phyloP scores from a whole-genome alignment of 345 rosid genomes.

The Heritiera littoralis region DNA sequence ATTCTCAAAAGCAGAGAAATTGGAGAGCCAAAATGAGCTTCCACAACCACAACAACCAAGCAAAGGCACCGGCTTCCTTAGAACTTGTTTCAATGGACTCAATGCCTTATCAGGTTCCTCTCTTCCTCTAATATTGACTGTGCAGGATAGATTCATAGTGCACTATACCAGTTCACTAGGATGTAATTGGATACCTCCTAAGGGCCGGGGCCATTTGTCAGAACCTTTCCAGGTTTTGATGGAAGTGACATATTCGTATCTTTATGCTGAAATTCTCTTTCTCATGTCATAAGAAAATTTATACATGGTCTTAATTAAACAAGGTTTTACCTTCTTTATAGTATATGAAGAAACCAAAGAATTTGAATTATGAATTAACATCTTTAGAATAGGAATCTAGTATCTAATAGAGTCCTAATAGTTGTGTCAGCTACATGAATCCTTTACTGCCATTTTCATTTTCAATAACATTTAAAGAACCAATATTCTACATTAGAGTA shows the following conservation, averaged over 20 bases:
- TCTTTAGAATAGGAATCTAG: not conserved
- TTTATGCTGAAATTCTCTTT: not conserved
- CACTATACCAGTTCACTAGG: not conserved
- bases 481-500: not conserved
- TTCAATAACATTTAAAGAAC: not conserved
- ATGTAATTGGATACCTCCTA: no score
- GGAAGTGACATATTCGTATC: not conserved
- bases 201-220: not conserved
- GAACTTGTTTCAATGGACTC: constrained; percentile 73
- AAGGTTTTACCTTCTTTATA: not conserved
- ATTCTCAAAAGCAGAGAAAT: constrained; percentile 21
- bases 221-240: not conserved
- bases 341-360: not conserved
- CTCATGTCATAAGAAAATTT: not conserved
- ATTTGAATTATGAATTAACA: not conserved
- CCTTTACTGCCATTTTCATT: not conserved
- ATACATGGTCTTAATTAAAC: not conserved
- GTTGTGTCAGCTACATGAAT: not conserved
- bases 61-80: constrained; percentile 55
- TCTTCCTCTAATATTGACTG: not conserved
- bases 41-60: constrained; percentile 23
- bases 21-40: constrained; percentile 45
- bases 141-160: not conserved
- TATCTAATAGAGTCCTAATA: not conserved
- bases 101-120: constrained; percentile 58